These are phyloP conservation scores for Cajanus cajan DNA, from an alignment of 306 rosid species.

Conservation along the genomic window DNA sequence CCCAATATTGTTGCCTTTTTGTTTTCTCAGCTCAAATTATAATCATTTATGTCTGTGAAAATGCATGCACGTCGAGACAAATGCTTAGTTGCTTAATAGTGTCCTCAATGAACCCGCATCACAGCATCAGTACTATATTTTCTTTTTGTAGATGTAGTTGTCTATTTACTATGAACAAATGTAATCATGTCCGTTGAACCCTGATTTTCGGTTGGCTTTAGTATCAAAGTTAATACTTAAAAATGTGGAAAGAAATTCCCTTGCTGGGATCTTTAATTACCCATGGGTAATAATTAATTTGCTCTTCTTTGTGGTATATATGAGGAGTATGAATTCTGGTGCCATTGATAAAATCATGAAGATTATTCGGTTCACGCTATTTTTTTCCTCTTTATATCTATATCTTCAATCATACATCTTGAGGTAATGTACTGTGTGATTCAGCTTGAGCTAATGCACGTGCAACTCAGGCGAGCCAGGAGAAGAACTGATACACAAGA, in stretches of 20 bases:
- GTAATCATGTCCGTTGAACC: background rate
- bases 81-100: background rate
- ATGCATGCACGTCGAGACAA: too few species aligned
- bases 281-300: background rate
- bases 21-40: background rate
- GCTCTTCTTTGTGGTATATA: background rate
- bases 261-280: background rate
- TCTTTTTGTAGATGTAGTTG: too few species aligned
- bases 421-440: conserved; percentile 25
- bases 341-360: background rate
- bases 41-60: background rate
- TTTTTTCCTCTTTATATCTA: background rate
- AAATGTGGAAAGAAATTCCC: background rate
- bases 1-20: background rate
- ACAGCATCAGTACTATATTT: too few species aligned
- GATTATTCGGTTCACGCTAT: background rate
- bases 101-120: background rate
- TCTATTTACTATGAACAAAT: background rate
- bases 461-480: conserved; percentile 71
- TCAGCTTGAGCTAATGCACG: conserved; percentile 82
- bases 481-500: conserved; percentile 80
- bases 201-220: background rate
- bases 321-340: background rate
- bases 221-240: background rate
- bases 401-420: background rate